Percentiles rank a stretch among this genome's conserved stretches.
Conservation (phyloP, 2,329 filamentous ascomycete genomes). For the Tolypocladium sp. region DNA sequence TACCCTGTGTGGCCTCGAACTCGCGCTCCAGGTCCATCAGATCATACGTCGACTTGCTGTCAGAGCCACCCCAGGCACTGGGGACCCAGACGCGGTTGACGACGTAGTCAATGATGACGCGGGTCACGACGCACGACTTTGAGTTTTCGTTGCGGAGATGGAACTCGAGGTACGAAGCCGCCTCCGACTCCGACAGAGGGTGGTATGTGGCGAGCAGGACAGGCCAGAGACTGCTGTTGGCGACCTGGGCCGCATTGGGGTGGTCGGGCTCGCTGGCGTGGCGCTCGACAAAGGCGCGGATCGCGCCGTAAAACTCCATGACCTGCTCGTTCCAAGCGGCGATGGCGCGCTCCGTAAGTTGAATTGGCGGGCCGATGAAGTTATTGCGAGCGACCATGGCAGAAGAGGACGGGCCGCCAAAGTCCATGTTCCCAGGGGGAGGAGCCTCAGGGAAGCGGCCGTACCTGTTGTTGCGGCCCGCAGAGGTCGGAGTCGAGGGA, state of each 20-base stretch:
- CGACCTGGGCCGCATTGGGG: constrained; percentile 17
- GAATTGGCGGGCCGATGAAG: constrained; percentile 19
- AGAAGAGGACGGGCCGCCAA: constrained; percentile 2
- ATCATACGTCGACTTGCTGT: constrained; percentile 21
- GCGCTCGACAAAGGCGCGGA: constrained; percentile 25
- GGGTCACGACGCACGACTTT: constrained; percentile 32
- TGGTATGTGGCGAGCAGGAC: constrained; percentile 27
- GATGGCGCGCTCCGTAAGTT: constrained; percentile 24
- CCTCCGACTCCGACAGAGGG: constrained; percentile 26
- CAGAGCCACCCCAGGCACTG: constrained; percentile 28
- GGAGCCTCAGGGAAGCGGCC: constrained; percentile 18
- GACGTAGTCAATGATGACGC: constrained; percentile 31
- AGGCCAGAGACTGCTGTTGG: constrained; percentile 22
- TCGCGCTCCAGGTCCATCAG: constrained; percentile 27
- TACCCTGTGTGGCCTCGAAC: constrained; percentile 24
- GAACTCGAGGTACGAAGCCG: constrained; percentile 29
- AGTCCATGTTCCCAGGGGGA: constrained; percentile 6
- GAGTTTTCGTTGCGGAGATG: constrained; percentile 29
- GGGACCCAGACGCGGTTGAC: constrained; percentile 31
- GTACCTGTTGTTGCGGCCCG: constrained; percentile 15
- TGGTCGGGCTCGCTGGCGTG: constrained; percentile 21
- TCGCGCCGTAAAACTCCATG: constrained; percentile 25
- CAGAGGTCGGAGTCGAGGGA: constrained; percentile 19
- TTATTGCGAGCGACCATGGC: constrained; percentile 10
- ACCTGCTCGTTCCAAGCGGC: constrained; percentile 24